Conservation (phyloP, 2,329 filamentous ascomycete genomes). For the Cladosporium sp. region DNA sequence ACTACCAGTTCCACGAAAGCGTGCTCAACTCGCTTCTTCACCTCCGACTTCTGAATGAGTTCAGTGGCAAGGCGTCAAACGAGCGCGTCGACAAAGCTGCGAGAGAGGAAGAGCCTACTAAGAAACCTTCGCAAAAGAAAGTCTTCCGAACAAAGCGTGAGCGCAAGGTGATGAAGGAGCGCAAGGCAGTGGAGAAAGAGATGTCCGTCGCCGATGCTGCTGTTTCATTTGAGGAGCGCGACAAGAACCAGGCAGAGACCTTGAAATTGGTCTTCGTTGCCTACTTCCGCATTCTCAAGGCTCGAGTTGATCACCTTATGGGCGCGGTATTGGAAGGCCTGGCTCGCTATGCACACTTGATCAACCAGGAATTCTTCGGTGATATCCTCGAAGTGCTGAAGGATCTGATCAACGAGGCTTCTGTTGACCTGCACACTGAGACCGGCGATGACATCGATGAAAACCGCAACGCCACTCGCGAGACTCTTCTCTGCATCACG, state of each 20-base stretch:
- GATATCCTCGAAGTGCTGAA: conserved; percentile 91
- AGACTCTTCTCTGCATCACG: conserved; percentile 87
- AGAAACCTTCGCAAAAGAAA: conserved; percentile 66
- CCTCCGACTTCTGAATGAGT: conserved; percentile 80
- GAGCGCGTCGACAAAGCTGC: conserved; percentile 62
- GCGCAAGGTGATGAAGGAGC: conserved; percentile 76
- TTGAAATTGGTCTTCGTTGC: conserved; percentile 91
- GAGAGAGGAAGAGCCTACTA: conserved; percentile 38
- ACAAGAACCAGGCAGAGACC: conserved; percentile 91
- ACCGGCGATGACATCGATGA: conserved; percentile 39
- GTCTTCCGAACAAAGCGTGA: conserved; percentile 85
- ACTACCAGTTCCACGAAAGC: conserved; percentile 76
- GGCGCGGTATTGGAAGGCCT: conserved; percentile 94
- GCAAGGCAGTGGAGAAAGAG: conserved; percentile 83
- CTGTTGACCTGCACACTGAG: conserved; percentile 39
- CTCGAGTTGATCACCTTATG: conserved; percentile 75
- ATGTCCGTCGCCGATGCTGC: conserved; percentile 87
- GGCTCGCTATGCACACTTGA: conserved; percentile 88
- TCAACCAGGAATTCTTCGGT: conserved; percentile 98
- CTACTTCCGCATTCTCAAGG: conserved; percentile 92
- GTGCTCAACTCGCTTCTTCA: conserved; percentile 88
- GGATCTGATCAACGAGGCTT: conserved; percentile 75
- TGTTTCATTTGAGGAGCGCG: conserved; percentile 85
- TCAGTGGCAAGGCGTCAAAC: conserved; percentile 74
- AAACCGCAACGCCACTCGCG: conserved; percentile 69